Percentiles rank a stretch among this genome's conserved stretches.
phyloP scores from a whole-genome alignment of 1,284 basidiomycete species.

The Trichosporon asahii region DNA sequence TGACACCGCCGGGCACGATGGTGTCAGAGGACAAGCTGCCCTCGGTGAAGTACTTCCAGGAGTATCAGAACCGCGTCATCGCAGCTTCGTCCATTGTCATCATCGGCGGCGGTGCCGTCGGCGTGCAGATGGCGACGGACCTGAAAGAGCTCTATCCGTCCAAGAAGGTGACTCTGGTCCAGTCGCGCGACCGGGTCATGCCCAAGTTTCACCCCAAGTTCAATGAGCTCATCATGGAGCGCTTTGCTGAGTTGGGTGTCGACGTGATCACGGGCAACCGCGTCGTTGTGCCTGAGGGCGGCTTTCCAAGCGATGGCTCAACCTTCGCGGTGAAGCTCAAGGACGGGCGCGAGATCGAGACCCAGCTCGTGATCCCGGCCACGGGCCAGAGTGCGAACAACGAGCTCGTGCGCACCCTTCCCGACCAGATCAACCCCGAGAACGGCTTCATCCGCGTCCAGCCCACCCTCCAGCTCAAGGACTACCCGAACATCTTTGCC shows the following conservation, averaged over 20 bases:
- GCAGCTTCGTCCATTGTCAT: slow-evolving; percentile 37
- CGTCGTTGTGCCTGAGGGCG: slow-evolving; percentile 46
- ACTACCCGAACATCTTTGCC: slow-evolving; percentile 62
- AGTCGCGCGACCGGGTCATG: slow-evolving; percentile 62
- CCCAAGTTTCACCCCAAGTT: slow-evolving; percentile 61
- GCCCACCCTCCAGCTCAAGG: slow-evolving; percentile 49
- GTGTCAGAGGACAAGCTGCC: slow-evolving; percentile 25
- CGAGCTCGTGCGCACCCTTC: slow-evolving; percentile 38
- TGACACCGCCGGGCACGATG: slow-evolving; percentile 40
- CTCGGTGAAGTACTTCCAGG: slow-evolving; percentile 26
- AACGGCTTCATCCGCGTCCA: slow-evolving; percentile 46
- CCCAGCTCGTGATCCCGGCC: slow-evolving; percentile 32
- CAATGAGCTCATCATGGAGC: slow-evolving; percentile 53
- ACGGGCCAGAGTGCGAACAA: slow-evolving; percentile 54
- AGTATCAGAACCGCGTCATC: slow-evolving; percentile 30
- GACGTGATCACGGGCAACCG: slow-evolving; percentile 37
- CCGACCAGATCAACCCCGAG: slow-evolving; percentile 29
- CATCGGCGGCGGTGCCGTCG: slow-evolving; percentile 51
- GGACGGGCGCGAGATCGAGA: slow-evolving; percentile 39
- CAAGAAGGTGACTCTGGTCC: slow-evolving; percentile 64
- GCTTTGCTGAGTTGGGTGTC: slow-evolving; percentile 50
- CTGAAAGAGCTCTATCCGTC: slow-evolving; percentile 61
- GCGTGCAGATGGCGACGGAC: slow-evolving; percentile 64
- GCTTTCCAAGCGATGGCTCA: slow-evolving; percentile 39
- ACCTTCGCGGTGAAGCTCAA: slow-evolving; percentile 41